Percentiles rank a stretch among this genome's conserved stretches.
Conservation (phyloP, 768 basidiomycete genomes). For the Rhodotorula paludigena region DNA sequence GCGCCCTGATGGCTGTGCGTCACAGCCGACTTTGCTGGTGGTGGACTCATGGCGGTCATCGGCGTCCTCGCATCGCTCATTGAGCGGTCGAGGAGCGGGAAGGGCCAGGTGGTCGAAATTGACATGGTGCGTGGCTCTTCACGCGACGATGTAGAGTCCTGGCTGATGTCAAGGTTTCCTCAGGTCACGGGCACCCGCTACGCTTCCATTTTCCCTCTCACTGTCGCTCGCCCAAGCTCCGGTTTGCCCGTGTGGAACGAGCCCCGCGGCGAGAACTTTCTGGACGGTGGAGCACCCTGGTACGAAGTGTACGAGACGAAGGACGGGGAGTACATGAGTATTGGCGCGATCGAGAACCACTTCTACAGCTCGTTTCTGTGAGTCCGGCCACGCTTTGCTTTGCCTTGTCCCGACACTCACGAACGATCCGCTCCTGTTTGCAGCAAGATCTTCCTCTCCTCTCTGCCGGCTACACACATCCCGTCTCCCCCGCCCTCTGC, state of each 20-base stretch:
- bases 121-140: slow-evolving; percentile 60
- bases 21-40: slow-evolving; percentile 74
- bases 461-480: slow-evolving; percentile 3
- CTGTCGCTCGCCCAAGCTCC: slow-evolving; percentile 48
- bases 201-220: slow-evolving; percentile 65
- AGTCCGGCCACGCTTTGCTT: not conserved
- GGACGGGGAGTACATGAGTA: slow-evolving; percentile 68
- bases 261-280: slow-evolving; percentile 54
- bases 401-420: not conserved
- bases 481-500: slow-evolving; percentile 1
- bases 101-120: slow-evolving; percentile 66
- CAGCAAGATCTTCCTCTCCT: not conserved
- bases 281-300: slow-evolving; percentile 72
- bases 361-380: slow-evolving; percentile 39
- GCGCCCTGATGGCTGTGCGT: not conserved
- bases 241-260: slow-evolving; percentile 49
- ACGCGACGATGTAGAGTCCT: not conserved
- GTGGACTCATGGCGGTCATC: slow-evolving; percentile 64
- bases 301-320: slow-evolving; percentile 69
- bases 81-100: slow-evolving; percentile 61
- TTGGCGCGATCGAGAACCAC: slow-evolving; percentile 46
- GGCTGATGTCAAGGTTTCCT: no score
- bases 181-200: slow-evolving; percentile 77
- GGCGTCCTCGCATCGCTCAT: slow-evolving; percentile 71
- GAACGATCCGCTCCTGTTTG: not conserved